These are phyloP conservation scores for Colletotrichum eremochloae DNA, from an alignment of 2,329 filamentous ascomycete species.

Conservation along the genomic window DNA sequence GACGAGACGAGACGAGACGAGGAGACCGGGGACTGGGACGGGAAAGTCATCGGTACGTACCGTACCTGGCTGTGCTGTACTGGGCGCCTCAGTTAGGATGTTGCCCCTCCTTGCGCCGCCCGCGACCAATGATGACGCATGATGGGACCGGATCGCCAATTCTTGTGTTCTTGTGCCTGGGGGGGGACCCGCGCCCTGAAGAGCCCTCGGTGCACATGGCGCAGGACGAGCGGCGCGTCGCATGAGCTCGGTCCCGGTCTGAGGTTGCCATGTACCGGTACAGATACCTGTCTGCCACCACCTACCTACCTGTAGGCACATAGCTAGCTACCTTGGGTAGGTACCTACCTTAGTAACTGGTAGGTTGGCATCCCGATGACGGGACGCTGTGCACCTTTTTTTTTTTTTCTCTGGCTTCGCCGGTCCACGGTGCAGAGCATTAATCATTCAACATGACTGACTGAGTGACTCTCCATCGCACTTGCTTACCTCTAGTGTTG, in stretches of 20 bases:
- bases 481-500: too few species aligned
- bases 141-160: conserved; percentile 24
- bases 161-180: conserved; percentile 32
- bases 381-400: too few species aligned
- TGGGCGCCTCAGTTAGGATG: conserved; percentile 4
- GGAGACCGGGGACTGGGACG: too few species aligned
- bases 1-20: conserved; percentile 2
- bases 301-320: too few species aligned
- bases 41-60: conserved; percentile 9
- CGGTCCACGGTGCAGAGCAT: too few species aligned
- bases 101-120: not conserved
- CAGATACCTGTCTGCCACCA: too few species aligned
- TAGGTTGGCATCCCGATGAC: too few species aligned
- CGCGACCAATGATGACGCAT: conserved; percentile 28
- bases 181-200: conserved; percentile 13
- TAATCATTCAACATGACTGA: too few species aligned
- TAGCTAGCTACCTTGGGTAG: too few species aligned
- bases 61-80: conserved; percentile 12
- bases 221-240: conserved; percentile 25
- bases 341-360: too few species aligned
- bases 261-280: not conserved
- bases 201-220: conserved; percentile 13
- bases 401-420: too few species aligned
- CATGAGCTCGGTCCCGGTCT: conserved; percentile 10
- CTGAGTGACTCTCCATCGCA: not conserved